Evolutionary conservation across 495 filamentous ascomycete genomes (phyloP).

Genomic region (Alectoria sarmentosa): DNA sequence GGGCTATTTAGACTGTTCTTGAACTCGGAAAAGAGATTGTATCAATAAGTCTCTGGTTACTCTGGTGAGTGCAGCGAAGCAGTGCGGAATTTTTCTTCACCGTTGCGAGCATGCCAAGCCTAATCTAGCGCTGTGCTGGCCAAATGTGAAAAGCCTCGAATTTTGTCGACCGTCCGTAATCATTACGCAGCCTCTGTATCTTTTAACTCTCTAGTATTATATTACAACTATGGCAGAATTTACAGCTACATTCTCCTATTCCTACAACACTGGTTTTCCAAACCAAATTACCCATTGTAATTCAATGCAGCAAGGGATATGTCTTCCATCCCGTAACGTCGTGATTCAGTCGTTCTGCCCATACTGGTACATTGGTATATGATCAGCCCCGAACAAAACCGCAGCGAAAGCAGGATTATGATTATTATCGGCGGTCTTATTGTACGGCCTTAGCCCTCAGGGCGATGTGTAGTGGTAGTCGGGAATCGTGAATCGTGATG

Average conservation of each 20-base stretch:
- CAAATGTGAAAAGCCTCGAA: no score
- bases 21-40: no score
- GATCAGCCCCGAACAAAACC: background rate
- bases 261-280: background rate
- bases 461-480: background rate
- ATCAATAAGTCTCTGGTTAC: no score
- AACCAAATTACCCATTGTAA: background rate
- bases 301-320: background rate
- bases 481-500: background rate
- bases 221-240: background rate
- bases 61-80: background rate
- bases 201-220: background rate
- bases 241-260: background rate
- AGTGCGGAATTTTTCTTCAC: background rate
- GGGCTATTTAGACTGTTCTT: background rate
- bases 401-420: background rate
- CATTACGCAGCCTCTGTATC: no score
- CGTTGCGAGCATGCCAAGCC: background rate
- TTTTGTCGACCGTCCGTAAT: no score
- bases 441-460: background rate
- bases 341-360: background rate
- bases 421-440: background rate
- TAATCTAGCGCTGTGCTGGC: no score
- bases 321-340: slow-evolving; percentile 4
- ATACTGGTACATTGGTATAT: slow-evolving; percentile 7